Evolutionary conservation across 2,329 filamentous ascomycete species (phyloP).

Genomic region (Lachnellula willkommii): DNA sequence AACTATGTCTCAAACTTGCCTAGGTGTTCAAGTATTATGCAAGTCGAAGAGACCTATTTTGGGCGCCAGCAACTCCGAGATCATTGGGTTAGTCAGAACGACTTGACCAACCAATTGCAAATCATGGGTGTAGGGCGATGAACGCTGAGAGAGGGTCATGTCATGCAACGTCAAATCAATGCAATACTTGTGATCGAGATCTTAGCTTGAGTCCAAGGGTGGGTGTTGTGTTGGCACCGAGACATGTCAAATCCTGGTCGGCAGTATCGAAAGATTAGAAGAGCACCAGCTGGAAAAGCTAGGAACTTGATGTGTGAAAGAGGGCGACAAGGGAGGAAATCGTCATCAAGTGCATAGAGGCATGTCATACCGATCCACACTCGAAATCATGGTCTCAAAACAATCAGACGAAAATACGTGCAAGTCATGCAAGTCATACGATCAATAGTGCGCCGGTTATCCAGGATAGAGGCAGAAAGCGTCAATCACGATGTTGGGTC

Average conservation of each 20-base stretch:
- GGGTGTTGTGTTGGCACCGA: slow-evolving; percentile 1
- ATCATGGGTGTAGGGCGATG: slow-evolving; percentile 20
- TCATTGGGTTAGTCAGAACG: background rate
- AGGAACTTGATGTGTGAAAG: slow-evolving; percentile 20
- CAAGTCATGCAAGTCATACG: slow-evolving; percentile 31
- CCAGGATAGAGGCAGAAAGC: slow-evolving; percentile 20
- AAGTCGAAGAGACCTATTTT: background rate
- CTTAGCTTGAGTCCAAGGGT: slow-evolving; percentile 6
- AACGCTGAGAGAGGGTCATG: slow-evolving; percentile 18
- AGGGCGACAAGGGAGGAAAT: slow-evolving; percentile 16
- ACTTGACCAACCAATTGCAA: slow-evolving; percentile 10
- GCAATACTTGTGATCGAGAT: slow-evolving; percentile 17
- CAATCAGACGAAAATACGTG: slow-evolving; percentile 25
- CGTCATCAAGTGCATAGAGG: slow-evolving; percentile 30
- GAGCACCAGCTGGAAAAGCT: background rate
- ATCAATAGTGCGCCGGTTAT: slow-evolving; percentile 27
- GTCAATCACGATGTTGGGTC: slow-evolving; percentile 34
- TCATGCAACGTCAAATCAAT: slow-evolving; percentile 26
- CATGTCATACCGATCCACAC: slow-evolving; percentile 29
- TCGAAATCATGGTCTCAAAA: slow-evolving; percentile 32
- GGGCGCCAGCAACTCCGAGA: background rate
- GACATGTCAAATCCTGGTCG: slow-evolving; percentile 15
- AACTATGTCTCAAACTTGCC: background rate
- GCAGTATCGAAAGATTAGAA: slow-evolving; percentile 9
- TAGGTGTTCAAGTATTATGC: slow-evolving; percentile 3